Base-by-base conservation (phyloP, 306 rosid species). In the Cicer bijugum region DNA sequence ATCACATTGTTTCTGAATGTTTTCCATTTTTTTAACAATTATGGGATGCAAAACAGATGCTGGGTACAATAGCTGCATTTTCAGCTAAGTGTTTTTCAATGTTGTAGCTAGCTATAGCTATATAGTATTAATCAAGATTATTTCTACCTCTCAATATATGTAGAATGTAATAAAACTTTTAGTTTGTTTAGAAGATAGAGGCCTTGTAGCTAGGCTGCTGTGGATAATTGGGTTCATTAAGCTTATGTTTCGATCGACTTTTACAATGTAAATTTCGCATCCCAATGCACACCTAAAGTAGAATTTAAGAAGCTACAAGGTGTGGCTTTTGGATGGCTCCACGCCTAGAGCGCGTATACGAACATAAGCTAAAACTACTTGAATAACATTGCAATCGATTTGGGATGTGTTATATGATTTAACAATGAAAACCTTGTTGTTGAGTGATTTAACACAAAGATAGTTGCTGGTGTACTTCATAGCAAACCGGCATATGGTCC, bases 1-100 rank as follows among this genome's bases (percentile, higher is more conserved):
- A 39, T 62, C 67, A 46, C 80, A 74, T 83, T 79, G 83, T 73
- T 65, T 78, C 69, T 17, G 62, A 44, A 45, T 16, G 40, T 63
- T 73, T 69, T 69, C 67, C 43, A 8, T 46, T 6, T 70, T 12
- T 64, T 52, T 1, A 28, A 4, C 38, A 15, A 43, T 71, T 71
- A 43, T 63, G 82, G 57, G 72, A 69, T 81, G 63, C 51, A 44
- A 47, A 69, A 46, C 16, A n/a, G 81, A 78, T 58, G 63, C 14
- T 1, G 45, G 46, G 66, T 82, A 56, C 67, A 46, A 16, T 16
- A n/a, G 69, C 83, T 67, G 77, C 82, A 72, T 59, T 71, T 75
- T 77, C 33, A 44, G 71, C 71, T 0, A 74, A 65, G 19, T 57
- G 65, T 56, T 78, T 50, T 59, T 75, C 58, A 59, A 74, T 67